These are phyloP conservation scores for Brassica hybrid DNA, from an alignment of 441 rosid genomes.

Conservation along the genomic window DNA sequence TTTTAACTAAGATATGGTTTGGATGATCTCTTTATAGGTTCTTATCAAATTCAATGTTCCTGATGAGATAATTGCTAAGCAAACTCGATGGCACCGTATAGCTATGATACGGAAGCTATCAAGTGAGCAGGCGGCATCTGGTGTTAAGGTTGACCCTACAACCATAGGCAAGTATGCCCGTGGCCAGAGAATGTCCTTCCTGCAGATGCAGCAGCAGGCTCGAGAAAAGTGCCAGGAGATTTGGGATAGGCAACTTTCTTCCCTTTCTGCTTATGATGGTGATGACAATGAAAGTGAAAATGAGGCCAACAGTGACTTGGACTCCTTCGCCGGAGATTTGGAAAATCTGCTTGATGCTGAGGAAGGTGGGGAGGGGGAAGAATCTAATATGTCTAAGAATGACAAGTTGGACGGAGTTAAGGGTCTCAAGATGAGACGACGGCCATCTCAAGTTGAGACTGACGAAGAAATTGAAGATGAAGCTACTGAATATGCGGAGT, in stretches of 20 bases:
- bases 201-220: constrained; percentile 98
- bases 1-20: constrained; percentile 13
- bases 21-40: constrained; percentile 58
- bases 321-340: constrained; percentile 98
- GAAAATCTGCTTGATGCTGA: constrained; percentile 99
- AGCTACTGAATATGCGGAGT: constrained; percentile 96
- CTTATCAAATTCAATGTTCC: constrained; percentile 95
- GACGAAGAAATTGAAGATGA: constrained; percentile 97
- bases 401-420: constrained; percentile 85
- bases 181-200: constrained; percentile 98
- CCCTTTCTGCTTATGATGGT: constrained; percentile 83
- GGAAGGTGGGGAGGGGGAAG: constrained; percentile 89
- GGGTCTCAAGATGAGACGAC: constrained; percentile 95
- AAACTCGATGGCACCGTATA: constrained; percentile 99
- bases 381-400: constrained; percentile 66
- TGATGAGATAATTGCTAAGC: constrained; percentile 89
- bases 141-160: constrained; percentile 95
- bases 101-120: constrained; percentile 99
- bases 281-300: constrained; percentile 94
- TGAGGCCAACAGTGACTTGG: constrained; percentile 97
- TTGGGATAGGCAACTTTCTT: constrained; percentile 95
- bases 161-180: constrained; percentile 98
- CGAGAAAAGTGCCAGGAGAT: constrained; percentile 99
- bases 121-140: constrained; percentile 98
- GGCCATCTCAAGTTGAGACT: constrained; percentile 77